Conservation (phyloP, 2,329 filamentous ascomycete genomes). For the Colletotrichum graminicola region DNA sequence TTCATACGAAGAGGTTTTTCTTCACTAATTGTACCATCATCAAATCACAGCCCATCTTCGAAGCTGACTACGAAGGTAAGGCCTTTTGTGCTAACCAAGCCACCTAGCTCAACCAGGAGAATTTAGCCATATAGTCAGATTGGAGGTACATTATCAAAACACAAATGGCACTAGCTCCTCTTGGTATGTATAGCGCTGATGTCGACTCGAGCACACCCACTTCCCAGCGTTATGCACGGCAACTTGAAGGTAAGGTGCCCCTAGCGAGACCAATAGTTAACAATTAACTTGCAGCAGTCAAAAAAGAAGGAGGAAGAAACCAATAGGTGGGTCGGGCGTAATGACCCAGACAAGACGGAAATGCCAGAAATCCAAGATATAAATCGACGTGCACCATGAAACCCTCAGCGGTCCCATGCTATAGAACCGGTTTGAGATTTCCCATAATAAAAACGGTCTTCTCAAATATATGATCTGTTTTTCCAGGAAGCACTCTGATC, state of each 20-base stretch:
- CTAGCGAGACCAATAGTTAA: neutral
- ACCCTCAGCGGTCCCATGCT: slow-evolving; percentile 13
- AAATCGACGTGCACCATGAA: slow-evolving; percentile 26
- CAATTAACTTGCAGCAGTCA: neutral
- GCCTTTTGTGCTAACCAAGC: too few species aligned
- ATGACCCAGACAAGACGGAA: slow-evolving; percentile 10
- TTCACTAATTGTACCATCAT: too few species aligned
- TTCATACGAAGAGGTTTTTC: too few species aligned
- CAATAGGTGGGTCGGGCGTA: neutral
- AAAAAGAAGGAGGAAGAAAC: neutral
- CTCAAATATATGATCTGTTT: neutral
- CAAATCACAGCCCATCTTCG: too few species aligned
- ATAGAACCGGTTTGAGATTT: slow-evolving; percentile 26
- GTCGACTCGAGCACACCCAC: neutral
- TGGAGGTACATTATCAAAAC: too few species aligned
- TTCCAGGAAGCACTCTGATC: too few species aligned
- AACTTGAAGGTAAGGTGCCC: neutral
- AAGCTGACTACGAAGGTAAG: too few species aligned
- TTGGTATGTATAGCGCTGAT: too few species aligned
- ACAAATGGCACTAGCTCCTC: too few species aligned
- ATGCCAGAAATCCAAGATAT: neutral
- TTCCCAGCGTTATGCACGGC: neutral
- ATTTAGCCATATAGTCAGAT: too few species aligned
- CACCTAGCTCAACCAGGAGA: too few species aligned
- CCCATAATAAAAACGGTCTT: slow-evolving; percentile 1